These are phyloP conservation scores for Dothiorella sarmentorum DNA, from an alignment of 2,329 filamentous ascomycete species.

Conservation along the genomic window DNA sequence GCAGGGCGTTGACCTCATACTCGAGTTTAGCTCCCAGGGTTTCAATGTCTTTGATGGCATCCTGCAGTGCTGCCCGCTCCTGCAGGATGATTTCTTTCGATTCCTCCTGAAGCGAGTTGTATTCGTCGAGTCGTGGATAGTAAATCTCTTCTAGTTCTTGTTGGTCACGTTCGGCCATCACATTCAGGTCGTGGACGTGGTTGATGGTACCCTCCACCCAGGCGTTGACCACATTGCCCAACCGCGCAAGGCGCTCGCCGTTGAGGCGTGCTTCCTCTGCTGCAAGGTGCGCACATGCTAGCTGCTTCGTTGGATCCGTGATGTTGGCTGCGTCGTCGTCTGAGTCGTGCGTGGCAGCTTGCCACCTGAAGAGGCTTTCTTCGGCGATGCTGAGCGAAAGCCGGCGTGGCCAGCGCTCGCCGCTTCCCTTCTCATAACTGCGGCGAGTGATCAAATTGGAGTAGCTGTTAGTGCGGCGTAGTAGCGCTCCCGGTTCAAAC, in stretches of 20 bases:
- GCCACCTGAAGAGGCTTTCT: conserved; percentile 69
- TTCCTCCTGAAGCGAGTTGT: conserved; percentile 63
- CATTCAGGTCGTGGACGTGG: conserved; percentile 58
- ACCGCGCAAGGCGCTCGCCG: conserved; percentile 50
- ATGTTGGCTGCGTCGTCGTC: conserved; percentile 37
- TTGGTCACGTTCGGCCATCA: conserved; percentile 59
- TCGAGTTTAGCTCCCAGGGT: conserved; percentile 79
- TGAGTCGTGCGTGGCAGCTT: conserved; percentile 43
- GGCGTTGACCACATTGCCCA: conserved; percentile 54
- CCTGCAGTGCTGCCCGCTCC: conserved; percentile 65
- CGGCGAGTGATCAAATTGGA: conserved; percentile 25
- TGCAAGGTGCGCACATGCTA: conserved; percentile 37
- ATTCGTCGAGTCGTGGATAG: conserved; percentile 66
- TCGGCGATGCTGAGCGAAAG: conserved; percentile 74
- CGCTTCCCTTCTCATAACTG: conserved; percentile 17
- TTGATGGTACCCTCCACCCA: conserved; percentile 61
- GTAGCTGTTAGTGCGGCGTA: conserved; percentile 63
- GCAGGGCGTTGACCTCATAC: conserved; percentile 82
- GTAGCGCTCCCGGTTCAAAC: conserved; percentile 43
- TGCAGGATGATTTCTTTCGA: conserved; percentile 67
- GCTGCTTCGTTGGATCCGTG: conserved; percentile 27
- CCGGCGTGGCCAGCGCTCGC: conserved; percentile 62
- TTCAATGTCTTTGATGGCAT: conserved; percentile 75
- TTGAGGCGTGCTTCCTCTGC: conserved; percentile 57
- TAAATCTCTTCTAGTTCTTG: conserved; percentile 66